Base-by-base conservation (phyloP, 2,329 filamentous ascomycete species). In the Cercospora zeina region DNA sequence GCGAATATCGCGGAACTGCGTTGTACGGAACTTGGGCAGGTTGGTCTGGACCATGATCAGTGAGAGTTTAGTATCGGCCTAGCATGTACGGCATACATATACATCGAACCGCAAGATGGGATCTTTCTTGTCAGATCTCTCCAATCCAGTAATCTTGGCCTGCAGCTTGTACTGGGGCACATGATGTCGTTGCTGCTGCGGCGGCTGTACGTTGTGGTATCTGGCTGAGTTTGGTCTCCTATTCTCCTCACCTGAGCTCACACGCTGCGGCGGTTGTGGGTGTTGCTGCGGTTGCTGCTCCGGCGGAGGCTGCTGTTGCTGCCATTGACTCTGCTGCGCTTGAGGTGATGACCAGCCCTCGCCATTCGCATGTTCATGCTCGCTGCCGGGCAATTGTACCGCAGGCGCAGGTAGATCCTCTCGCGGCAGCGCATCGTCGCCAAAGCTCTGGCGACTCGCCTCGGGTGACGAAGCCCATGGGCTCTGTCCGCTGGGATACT, bases 1-100 rank as follows among this genome's bases (percentile, higher is more conserved):
- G 70, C 95, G 90, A 68, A 99, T 92, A 77, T 99, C 95, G 73
- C 95, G 92, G 79, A 97, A 99, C 76, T 99, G 95, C 4, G 95
- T 99, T 0, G 95, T 99, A 71, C 95, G 87, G 77, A 97, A 99
- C 70, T 93, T 93, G 58, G 93, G 93, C n/a, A 99, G 89, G 78
- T 99, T 99, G 68, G 95, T 99, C 95, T 99, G 45, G n/a, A 54
- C 21, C 55, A 53, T n/a, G 27, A n/a, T 51, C 47, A 62, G 45
- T n/a, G 45, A 55, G 34, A 55, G 56, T 21, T 19, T 30, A 13
- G 24, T 11, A 42, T 14, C 14, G 9, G 34, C 21, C 36, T 24
- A 33, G 13, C 3, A 14, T 27, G 37, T 9, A 21, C 11, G 31
- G 74, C 88, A 74, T 87, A 97, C 95, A 78, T 99, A 91, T 66